These are phyloP conservation scores for Eucalyptus decipiens DNA, from an alignment of 345 rosid species.

Conservation along the genomic window DNA sequence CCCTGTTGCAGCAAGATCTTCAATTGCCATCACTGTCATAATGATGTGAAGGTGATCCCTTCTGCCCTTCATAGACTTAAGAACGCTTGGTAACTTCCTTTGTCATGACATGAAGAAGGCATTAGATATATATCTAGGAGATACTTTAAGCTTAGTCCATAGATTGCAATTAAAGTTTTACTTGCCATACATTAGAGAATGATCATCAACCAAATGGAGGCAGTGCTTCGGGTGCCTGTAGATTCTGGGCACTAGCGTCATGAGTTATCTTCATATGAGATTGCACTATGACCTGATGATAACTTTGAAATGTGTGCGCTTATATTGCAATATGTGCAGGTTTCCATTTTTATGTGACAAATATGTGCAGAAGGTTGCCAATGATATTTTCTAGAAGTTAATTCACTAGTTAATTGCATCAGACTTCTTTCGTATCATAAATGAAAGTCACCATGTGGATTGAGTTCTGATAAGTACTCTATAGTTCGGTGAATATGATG, in stretches of 20 bases:
- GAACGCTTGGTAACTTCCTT: background rate
- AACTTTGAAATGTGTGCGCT: background rate
- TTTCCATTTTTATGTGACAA: background rate
- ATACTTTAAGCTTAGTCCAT: background rate
- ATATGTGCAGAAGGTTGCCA: background rate
- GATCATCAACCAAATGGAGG: background rate
- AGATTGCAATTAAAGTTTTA: too few species aligned
- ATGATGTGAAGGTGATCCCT: conserved; percentile 43
- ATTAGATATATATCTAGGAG: background rate
- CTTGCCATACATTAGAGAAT: background rate
- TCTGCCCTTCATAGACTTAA: background rate
- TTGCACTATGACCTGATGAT: background rate
- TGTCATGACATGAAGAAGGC: background rate
- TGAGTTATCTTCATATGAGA: background rate
- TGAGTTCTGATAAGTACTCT: background rate
- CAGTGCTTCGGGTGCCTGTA: background rate
- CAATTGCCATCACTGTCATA: conserved; percentile 76
- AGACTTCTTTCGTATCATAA: background rate
- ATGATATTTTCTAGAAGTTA: background rate
- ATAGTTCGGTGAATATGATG: background rate
- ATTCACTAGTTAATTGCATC: background rate
- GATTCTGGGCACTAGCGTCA: fast-evolving
- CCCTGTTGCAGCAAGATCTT: conserved; percentile 58
- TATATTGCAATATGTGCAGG: background rate
- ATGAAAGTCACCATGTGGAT: background rate